Base-by-base conservation (phyloP, 2,329 filamentous ascomycete species). In the Penicillium psychrosexuale region DNA sequence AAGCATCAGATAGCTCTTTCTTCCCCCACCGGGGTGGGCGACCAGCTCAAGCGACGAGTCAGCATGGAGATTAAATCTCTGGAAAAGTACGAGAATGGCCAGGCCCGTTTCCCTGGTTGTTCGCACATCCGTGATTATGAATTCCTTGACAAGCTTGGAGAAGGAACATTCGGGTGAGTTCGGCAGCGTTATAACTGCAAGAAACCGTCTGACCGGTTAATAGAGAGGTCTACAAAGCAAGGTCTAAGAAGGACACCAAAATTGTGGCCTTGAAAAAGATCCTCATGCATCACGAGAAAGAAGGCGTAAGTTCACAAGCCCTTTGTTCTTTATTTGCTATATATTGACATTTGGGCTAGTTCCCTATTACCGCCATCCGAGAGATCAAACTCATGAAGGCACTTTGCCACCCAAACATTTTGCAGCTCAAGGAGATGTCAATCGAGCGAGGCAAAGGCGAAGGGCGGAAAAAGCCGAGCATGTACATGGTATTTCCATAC, bases 401-500 rank as follows among this genome's bases (percentile, higher is more conserved):
- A 65, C 79, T 99, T n/a, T 92, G 88, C 9, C 94, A 99, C 72
- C 82, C 83, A 54, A 99, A 99, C 68, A 84, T 97, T 48, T 77
- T 99, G 55, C 85, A 84, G 58, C 80, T 99, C 36, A 90, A 94
- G 70, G 94, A 99, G 73, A 99, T 99, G 94, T 91, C 92, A 12
- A 89, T 99, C 34, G 94, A 99, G 73, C 80, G 83, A 53, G 83
- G 80, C 69, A 83, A 82, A 69, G 85, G 84, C 65, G 89, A 93
- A 70, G 90, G 90, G 73, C 84, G 87, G 63, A 91, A 90, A 73
- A 83, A 77, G 75, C 80, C 73, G 67, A 92, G 92, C 64, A 91
- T 99, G 80, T 97, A 97, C 76, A 99, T 99, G 94, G 93, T 96
- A 48, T 97, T 88, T 42, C 94, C 93, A 7, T 99, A 99, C 74